These are phyloP conservation scores for Nephelium lappaceum DNA, from an alignment of 345 rosid genomes.

Conservation along the genomic window DNA sequence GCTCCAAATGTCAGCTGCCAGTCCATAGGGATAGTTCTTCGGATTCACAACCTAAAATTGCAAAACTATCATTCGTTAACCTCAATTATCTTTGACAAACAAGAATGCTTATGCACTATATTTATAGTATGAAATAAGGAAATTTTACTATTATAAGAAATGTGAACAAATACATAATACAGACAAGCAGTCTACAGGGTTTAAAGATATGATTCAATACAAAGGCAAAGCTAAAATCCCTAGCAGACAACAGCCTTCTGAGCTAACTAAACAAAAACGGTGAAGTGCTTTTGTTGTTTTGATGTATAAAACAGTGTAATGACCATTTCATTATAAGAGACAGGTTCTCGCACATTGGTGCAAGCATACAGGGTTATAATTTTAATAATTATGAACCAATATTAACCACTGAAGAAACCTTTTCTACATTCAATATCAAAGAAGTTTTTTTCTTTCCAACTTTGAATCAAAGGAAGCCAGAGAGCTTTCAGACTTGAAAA, in stretches of 20 bases:
- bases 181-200: neutral
- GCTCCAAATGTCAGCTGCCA: slow-evolving; percentile 88
- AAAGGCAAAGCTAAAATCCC: neutral
- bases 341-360: neutral
- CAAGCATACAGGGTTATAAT: neutral
- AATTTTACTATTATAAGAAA: too few relatives aligned
- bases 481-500: too few relatives aligned
- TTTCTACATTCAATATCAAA: neutral
- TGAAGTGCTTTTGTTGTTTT: neutral
- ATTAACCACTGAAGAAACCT: neutral
- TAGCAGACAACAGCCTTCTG: neutral
- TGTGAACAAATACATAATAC: too few relatives aligned
- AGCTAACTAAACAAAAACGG: neutral
- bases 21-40: slow-evolving; percentile 62
- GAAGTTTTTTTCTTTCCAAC: too few relatives aligned
- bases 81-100: neutral
- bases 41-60: slow-evolving; percentile 61
- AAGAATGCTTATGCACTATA: neutral
- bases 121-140: too few relatives aligned
- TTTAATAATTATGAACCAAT: too few relatives aligned
- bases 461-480: too few relatives aligned
- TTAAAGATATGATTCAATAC: too few relatives aligned
- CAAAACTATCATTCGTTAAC: slow-evolving; percentile 2
- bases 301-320: neutral
- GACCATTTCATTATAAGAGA: neutral